Base-by-base conservation (phyloP, 2,329 filamentous ascomycete genomes). In the Neopestalotiopsis rosae region DNA sequence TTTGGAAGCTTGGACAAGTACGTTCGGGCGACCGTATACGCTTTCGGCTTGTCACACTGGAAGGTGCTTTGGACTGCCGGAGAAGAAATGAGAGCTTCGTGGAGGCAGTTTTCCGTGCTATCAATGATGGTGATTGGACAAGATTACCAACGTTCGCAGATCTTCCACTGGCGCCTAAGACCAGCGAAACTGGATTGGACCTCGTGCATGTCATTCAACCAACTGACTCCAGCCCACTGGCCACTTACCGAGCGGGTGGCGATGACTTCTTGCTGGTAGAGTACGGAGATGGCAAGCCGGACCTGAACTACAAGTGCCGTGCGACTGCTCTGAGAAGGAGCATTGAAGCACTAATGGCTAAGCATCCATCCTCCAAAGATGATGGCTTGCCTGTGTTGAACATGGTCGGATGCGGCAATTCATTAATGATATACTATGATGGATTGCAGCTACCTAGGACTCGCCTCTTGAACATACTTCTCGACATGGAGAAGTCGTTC, bases 1-100 rank as follows among this genome's bases (percentile, higher is more conserved):
- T 86, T 73, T 90, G 88, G 88, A 88, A 89, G 72, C 73, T 91
- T 12, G 89, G 89, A 0, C 89, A 91, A 74, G 77, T 91, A 34
- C 88, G 87, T 70, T 84, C 89, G 2, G 89, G 89, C 4, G 86
- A 89, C 72, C 85, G 80, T 2, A 71, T 90, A 57, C 81, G 81
- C 57, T 88, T 87, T 70, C 79, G 80, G 58, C 80, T 82, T 1
- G 83, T 88, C 1, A 84, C 86, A 4, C 77, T 89, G n/a, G 79
- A 85, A 24, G 83, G 86, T 71, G 87, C 88, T 0, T 74, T 89
- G 1, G 77, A 78, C 49, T 30, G 64, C 74, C 32, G 67, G 34
- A n/a, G 52, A 10, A 56, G 20, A 17, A 49, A 52, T n/a, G 62
- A 65, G 7, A 13, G 4, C 12, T 65, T 49, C n/a, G 45, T 65